These are phyloP conservation scores for Camelina hispida DNA, from an alignment of 345 rosid genomes.

Conservation along the genomic window DNA sequence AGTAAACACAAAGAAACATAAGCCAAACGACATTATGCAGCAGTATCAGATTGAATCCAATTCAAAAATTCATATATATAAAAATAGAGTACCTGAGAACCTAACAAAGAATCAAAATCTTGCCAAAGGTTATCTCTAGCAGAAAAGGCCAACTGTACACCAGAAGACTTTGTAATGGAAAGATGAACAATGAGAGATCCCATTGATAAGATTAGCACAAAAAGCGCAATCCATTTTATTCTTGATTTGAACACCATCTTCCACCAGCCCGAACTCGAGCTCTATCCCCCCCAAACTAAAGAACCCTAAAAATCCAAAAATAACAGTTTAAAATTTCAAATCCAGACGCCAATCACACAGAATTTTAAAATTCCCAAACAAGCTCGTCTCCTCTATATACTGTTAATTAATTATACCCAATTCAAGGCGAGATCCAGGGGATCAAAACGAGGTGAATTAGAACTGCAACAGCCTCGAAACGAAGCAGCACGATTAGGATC, in stretches of 20 bases:
- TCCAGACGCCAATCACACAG: neutral
- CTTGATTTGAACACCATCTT: conserved; percentile 83
- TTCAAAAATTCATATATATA: no score
- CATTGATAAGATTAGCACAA: conserved; percentile 71
- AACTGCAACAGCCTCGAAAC: conserved; percentile 9
- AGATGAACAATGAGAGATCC: conserved; percentile 85
- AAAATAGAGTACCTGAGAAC: no score
- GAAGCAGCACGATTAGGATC: conserved; percentile 28
- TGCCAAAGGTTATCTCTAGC: conserved; percentile 60
- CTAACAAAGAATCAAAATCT: conserved; percentile 23
- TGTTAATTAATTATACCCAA: conserved; percentile 24
- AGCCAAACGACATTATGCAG: neutral
- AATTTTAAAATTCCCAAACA: neutral
- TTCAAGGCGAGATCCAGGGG: conserved; percentile 34
- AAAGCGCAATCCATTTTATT: conserved; percentile 86
- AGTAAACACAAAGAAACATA: conserved; percentile 22
- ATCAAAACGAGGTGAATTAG: conserved; percentile 11
- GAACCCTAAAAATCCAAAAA: conserved; percentile 22
- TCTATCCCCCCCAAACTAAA: conserved; percentile 24
- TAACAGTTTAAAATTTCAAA: neutral
- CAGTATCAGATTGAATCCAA: neutral
- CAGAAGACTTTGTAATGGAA: conserved; percentile 76
- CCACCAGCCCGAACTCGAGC: conserved; percentile 43
- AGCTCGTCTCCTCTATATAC: neutral
- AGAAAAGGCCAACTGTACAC: conserved; percentile 57